phyloP scores from a whole-genome alignment of 805 yeast genomes.

The Cyberlindnera xishuangbannaensis region DNA sequence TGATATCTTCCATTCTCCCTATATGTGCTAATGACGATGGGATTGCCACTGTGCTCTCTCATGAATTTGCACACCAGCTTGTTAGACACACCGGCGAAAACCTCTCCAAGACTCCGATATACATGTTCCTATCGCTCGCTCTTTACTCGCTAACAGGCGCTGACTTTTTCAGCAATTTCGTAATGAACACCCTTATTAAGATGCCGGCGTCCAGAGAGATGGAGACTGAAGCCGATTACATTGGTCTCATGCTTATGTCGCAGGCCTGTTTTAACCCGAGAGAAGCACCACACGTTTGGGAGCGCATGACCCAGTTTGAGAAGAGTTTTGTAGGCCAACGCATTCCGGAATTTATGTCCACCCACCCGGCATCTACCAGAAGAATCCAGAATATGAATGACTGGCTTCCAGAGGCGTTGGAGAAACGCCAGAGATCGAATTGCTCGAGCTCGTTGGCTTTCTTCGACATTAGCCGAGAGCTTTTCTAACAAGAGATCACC shows the following conservation, averaged over 20 bases:
- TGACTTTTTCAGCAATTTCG: conserved; percentile 42
- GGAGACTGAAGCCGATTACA: conserved; percentile 96
- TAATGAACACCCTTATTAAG: conserved; percentile 50
- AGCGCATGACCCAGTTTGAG: conserved; percentile 61
- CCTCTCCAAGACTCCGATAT: conserved; percentile 70
- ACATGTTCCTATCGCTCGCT: conserved; percentile 45
- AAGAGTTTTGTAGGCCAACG: conserved; percentile 25
- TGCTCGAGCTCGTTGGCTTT: conserved; percentile 14
- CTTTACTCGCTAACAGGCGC: conserved; percentile 61
- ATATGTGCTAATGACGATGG: conserved; percentile 83
- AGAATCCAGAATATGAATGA: conserved; percentile 61
- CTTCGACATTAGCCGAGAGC: conserved; percentile 6
- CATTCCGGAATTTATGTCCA: conserved; percentile 62
- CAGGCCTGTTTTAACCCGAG: conserved; percentile 79
- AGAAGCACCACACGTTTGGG: conserved; percentile 76
- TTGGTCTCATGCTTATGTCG: conserved; percentile 90
- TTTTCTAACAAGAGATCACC: no score
- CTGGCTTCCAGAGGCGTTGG: conserved; percentile 57
- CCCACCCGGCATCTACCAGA: conserved; percentile 82
- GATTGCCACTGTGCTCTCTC: conserved; percentile 89
- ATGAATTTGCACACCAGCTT: conserved; percentile 90
- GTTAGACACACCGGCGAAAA: conserved; percentile 90
- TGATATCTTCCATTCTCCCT: conserved; percentile 71
- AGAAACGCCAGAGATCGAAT: conserved; percentile 10
- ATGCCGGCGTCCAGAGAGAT: conserved; percentile 87